Evolutionary conservation across 768 basidiomycete genomes (phyloP).

Genomic region (Suillus subaureus): DNA sequence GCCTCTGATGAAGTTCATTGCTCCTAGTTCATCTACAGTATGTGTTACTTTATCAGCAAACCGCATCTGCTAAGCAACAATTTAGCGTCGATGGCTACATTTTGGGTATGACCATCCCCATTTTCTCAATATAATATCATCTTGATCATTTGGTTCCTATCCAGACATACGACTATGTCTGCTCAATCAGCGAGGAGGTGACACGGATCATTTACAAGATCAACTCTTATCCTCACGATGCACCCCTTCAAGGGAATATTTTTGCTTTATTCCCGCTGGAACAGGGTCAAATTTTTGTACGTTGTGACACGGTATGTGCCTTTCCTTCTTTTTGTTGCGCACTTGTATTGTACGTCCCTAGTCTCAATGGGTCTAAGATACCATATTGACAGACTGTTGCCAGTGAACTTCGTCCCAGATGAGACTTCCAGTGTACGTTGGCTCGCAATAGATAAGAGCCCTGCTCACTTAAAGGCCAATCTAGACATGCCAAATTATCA

Average conservation of each 20-base stretch:
- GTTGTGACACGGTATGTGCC: constrained; percentile 8
- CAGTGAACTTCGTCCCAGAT: not conserved
- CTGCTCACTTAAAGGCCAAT: not conserved
- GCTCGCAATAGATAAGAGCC: too few species aligned
- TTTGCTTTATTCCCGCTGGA: constrained; percentile 4
- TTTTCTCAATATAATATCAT: not conserved
- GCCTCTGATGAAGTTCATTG: not conserved
- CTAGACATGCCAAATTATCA: constrained; percentile 6
- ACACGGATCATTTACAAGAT: not conserved
- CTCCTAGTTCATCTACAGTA: constrained; percentile 1
- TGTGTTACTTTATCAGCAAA: not conserved
- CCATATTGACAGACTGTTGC: not conserved
- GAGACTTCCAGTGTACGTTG: not conserved
- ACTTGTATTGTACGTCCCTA: constrained; percentile 7
- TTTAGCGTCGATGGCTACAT: constrained; percentile 8
- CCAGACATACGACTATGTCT: constrained; percentile 8
- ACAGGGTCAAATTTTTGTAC: constrained; percentile 4
- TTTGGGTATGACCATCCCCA: constrained; percentile 4
- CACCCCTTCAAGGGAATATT: constrained; percentile 1
- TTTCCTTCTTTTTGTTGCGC: constrained; percentile 6
- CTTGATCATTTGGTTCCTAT: not conserved
- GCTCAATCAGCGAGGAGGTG: constrained; percentile 6
- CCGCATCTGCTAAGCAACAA: not conserved
- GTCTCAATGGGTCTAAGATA: not conserved
- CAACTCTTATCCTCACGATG: not conserved